Base-by-base conservation (phyloP, 148 eudicot genomes). In the Dysphania ambrosioides region DNA sequence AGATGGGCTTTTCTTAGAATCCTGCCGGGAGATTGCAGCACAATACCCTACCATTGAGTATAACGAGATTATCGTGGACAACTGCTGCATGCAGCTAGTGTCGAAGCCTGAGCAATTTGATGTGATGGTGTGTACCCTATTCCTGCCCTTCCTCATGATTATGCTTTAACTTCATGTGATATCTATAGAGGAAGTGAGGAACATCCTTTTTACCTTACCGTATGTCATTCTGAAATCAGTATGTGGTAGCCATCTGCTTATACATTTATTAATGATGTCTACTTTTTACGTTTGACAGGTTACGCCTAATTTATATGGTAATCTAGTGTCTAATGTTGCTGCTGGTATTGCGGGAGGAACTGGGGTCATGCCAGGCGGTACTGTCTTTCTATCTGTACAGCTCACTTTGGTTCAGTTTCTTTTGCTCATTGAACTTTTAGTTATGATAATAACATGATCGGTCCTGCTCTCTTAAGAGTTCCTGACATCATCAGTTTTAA, bases 21-120 rank as follows among this genome's bases (percentile, higher is more conserved):
- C 96, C 32, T 92, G 97, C 44, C 86, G 97, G 41, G 97, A 90
- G 83, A 67, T 92, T 40, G 95, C 97, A 15, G 73, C 81, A 78
- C 79, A 82, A 61, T 92, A 92, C 73, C 97, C 97, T 32, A 70
- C 86, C 68, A 92, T 92, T 69, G 80, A 84, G 75, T 92, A 90
- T 79, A 87, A 83, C 67, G 97, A 92, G 83, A 82, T 92, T 66
- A 90, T 92, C 24, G 96, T 92, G 59, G 97, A 92, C 80, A 92
- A 92, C 72, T 92, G 97, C 82, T 92, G 95, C 84, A 92, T 92
- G 97, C 97, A 92, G 76, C 97, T 92, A 65, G 97, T 92, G 75
- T 79, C 91, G 27, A 92, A 79, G 81, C 97, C 97, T 31, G 97
- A 92, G 86, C 97, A 92, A 72, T 92, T 92, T 75, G 97, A 92